These are phyloP conservation scores for Eucalyptus erythrocorys DNA, from an alignment of 345 rosid genomes.

Conservation along the genomic window DNA sequence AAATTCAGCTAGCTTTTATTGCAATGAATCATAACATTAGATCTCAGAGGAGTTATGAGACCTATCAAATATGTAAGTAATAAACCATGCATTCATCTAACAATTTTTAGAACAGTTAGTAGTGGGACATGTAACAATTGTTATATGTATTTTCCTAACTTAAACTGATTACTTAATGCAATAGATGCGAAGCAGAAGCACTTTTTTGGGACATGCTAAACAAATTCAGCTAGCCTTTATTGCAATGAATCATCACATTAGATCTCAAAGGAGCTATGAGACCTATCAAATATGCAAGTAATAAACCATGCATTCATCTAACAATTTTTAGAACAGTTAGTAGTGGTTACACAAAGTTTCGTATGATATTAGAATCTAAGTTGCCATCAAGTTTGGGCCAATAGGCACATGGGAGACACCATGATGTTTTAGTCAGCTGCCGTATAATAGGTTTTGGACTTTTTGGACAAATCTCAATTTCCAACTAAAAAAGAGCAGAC, in stretches of 20 bases:
- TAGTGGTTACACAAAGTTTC: rapidly evolving
- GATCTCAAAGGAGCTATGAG: not conserved
- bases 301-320: too few species aligned
- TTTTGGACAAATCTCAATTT: too few species aligned
- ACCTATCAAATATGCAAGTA: too few species aligned
- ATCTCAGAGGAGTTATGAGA: not conserved
- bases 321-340: rapidly evolving
- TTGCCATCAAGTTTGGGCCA: rapidly evolving
- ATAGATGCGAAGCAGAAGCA: not conserved
- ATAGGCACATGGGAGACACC: rapidly evolving
- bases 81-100: rapidly evolving
- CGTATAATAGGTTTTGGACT: rapidly evolving
- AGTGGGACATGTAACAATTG: too few species aligned
- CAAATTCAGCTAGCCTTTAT: not conserved
- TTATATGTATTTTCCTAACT: rapidly evolving
- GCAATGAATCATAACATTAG: not conserved
- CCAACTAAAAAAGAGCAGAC: rapidly evolving
- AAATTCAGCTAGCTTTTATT: not conserved
- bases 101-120: rapidly evolving
- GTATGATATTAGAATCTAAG: rapidly evolving
- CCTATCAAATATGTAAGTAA: rapidly evolving
- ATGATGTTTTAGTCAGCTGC: rapidly evolving
- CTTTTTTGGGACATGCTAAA: not conserved
- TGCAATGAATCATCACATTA: not conserved
- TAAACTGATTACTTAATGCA: not conserved